Evolutionary conservation across 805 yeast genomes (phyloP), one percentile per base, ranked within the genome.

Genomic region (Schwanniomyces sp.): DNA sequence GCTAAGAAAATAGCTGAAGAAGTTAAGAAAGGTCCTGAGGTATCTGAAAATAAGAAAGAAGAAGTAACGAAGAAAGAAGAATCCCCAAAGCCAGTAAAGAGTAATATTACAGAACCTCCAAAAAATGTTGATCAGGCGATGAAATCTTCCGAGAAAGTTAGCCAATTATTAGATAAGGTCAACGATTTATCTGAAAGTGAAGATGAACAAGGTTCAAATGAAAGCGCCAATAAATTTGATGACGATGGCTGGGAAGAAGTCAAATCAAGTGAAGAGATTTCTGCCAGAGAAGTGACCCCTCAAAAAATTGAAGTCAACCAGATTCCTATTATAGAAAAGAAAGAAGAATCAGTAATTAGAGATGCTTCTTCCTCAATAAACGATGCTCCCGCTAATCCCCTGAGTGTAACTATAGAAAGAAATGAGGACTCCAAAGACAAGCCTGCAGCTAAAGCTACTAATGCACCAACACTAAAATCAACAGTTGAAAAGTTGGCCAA

Each of bases 401-500:
- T 21, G 52, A 51, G 49, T 30, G 4, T 52, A 49, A 27, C 46
- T 55, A 10, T 26, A 17, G 24, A n/a, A 30, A 44, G 8, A 27
- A 45, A 34, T 44, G 55, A 41, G 52, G 36, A 32, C 4, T 50
- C 67, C 14, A 62, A 71, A 26, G 74, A 44, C 3, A 32, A 32
- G 8, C 6, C 36, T 6, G 21, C 18, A 32, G n/a, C 10, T 24
- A 50, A 40, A 27, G 43, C 59, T 6, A 40, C 56, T 2, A 54
- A 77, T 25, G 81, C 88, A 16, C 76, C 86, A 28, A 86, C 91
- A 0, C 72, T 88, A 50, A 85, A 85, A 57, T 85, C 81, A 8
- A 82, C 90, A 1, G 84, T 87, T 28, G 92, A 85, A 53, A 84
- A 79, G 52, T 70, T 88, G 46, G 81, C 86, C 5, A 49, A 68